phyloP scores from a whole-genome alignment of 805 yeast species.

The Kurtzmaniella cleridarum region DNA sequence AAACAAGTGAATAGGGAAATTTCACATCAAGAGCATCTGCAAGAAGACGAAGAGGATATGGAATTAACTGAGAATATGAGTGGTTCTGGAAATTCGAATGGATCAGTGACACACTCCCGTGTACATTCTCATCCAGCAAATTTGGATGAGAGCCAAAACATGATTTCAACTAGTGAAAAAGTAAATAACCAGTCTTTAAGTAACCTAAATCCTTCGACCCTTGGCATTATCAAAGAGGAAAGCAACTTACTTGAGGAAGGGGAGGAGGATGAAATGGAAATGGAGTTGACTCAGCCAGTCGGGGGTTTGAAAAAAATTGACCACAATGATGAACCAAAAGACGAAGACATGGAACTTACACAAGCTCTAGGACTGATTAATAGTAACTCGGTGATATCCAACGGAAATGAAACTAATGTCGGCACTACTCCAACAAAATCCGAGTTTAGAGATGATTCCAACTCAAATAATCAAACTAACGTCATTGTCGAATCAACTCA shows the following conservation, averaged over 20 bases:
- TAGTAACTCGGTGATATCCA: background rate
- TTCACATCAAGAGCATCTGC: no score
- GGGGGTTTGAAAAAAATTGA: conserved; percentile 1
- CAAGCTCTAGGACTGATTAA: conserved; percentile 8
- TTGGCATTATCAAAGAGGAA: no score
- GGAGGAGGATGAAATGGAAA: conserved; percentile 10
- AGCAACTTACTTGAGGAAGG: background rate
- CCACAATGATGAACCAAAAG: conserved; percentile 1
- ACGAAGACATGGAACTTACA: conserved; percentile 19
- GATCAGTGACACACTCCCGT: background rate
- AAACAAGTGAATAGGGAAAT: no score
- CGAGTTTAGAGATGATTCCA: no score
- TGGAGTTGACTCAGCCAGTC: conserved; percentile 18
- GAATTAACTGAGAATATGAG: conserved; percentile 13
- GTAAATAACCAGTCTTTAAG: no score
- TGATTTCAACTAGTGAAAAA: no score
- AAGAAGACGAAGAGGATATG: conserved; percentile 17
- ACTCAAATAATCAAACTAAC: background rate
- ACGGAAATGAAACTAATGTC: no score
- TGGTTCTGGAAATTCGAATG: no score
- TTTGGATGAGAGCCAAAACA: no score
- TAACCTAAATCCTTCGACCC: no score
- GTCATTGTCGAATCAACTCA: background rate
- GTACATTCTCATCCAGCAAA: background rate
- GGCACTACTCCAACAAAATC: no score